Evolutionary conservation across 495 filamentous ascomycete genomes (phyloP).

Genomic region (Evernia prunastri): DNA sequence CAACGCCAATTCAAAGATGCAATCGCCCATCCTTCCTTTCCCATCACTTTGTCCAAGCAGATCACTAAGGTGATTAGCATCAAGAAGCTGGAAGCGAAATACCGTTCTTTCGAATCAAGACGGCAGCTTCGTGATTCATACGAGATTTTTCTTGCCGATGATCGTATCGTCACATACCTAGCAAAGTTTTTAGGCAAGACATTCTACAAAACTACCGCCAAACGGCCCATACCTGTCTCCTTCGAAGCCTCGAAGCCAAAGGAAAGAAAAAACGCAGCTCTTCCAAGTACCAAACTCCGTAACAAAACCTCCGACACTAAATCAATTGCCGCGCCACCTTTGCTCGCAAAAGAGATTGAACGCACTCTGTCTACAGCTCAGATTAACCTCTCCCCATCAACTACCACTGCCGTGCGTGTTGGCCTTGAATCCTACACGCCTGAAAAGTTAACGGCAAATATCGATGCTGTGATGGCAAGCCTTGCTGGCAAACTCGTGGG

Average conservation of each 20-base stretch:
- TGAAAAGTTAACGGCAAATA: constrained; percentile 71
- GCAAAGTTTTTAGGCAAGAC: constrained; percentile 73
- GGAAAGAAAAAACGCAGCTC: constrained; percentile 38
- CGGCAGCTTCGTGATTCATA: constrained; percentile 78
- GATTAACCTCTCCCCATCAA: constrained; percentile 64
- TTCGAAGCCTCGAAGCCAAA: constrained; percentile 58
- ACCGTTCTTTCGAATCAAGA: constrained; percentile 77
- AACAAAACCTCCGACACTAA: constrained; percentile 32
- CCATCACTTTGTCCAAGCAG: constrained; percentile 58
- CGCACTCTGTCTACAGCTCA: constrained; percentile 62
- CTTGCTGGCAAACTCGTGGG: constrained; percentile 72
- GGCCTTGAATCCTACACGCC: constrained; percentile 66
- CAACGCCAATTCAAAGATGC: constrained; percentile 88
- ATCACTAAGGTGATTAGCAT: constrained; percentile 78
- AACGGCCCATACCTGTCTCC: constrained; percentile 80
- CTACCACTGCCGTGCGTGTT: constrained; percentile 59
- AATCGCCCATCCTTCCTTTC: constrained; percentile 67
- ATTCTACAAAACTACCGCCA: constrained; percentile 71
- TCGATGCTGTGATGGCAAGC: constrained; percentile 60
- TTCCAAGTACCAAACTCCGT: constrained; percentile 37
- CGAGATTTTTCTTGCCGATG: constrained; percentile 83
- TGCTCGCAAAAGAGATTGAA: constrained; percentile 65
- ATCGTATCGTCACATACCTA: constrained; percentile 70
- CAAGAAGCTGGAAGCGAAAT: constrained; percentile 76
- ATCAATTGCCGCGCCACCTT: constrained; percentile 40